Conservation (phyloP, 768 basidiomycete species). For the Suillus spraguei region DNA sequence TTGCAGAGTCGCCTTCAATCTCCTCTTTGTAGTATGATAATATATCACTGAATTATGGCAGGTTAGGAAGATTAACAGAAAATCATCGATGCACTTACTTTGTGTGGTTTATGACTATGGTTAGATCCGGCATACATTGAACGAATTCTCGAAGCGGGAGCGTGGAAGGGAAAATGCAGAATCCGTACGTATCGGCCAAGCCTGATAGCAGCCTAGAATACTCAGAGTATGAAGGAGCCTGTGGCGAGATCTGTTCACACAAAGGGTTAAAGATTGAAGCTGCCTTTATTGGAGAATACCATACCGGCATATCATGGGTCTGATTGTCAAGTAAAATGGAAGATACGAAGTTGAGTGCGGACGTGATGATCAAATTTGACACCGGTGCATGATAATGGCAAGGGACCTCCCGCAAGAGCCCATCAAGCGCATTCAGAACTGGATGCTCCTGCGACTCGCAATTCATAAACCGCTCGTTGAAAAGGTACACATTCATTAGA, state of each 20-base stretch:
- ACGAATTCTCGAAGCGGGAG: slow-evolving; percentile 36
- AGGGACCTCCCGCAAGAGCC: slow-evolving; percentile 33
- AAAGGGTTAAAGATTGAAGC: background rate
- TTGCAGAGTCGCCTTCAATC: slow-evolving; percentile 31
- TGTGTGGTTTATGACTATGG: slow-evolving; percentile 33
- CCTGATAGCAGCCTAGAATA: slow-evolving; percentile 35
- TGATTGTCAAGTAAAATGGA: slow-evolving; percentile 36
- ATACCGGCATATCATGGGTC: slow-evolving; percentile 31
- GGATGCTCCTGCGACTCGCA: slow-evolving; percentile 30
- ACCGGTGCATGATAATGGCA: slow-evolving; percentile 31
- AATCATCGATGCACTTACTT: slow-evolving; percentile 34
- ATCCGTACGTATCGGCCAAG: slow-evolving; percentile 34
- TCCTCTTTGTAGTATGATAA: slow-evolving; percentile 39
- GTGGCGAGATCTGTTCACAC: slow-evolving; percentile 17
- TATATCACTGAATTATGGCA: slow-evolving; percentile 30
- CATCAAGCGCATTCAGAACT: slow-evolving; percentile 37
- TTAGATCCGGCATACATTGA: slow-evolving; percentile 42
- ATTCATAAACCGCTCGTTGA: slow-evolving; percentile 36
- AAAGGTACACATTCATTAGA: slow-evolving; percentile 30
- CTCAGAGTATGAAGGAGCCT: slow-evolving; percentile 29
- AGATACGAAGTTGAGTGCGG: slow-evolving; percentile 39
- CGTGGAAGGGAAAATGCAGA: slow-evolving; percentile 38
- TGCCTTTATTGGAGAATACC: background rate
- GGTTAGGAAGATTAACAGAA: too few species aligned
- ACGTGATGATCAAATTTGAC: slow-evolving; percentile 38